Base-by-base conservation (phyloP, 78 protist species). In the Polysphondylium violaceum region DNA sequence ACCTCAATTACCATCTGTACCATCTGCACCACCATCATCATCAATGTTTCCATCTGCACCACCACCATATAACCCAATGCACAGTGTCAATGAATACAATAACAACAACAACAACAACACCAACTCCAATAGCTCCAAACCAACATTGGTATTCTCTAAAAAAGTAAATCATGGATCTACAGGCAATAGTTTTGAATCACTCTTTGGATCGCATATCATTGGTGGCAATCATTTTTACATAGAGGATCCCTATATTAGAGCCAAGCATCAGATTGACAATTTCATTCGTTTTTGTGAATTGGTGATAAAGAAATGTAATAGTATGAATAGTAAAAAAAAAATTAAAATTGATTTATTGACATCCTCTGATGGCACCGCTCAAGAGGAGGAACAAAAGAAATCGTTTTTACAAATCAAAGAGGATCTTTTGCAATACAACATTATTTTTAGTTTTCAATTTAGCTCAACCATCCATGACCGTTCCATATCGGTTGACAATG, bases 171-270 rank as follows among this genome's bases (percentile, higher is more conserved):
- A 64, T 69, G 91, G 91, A 2, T 44, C 38, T 31, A 67, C 65
- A 40, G 72, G 72, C 7, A 41, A 58, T 23, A 36, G 59, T 9
- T 83, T 69, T 69, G 91, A 83, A 40, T 9, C 71, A 58, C 33
- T 83, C 11, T 83, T 83, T 83, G 91, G 91, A 6, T 31, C 55
- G 29, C 23, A 75, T 59, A 25, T 75, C 4, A 5, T 31, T 35
- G 67, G 67, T 21, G 85, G 44, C 8, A 59, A 33, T 12, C 27
- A 8, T n/a, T 58, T 43, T 59, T 33, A 41, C 17, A 72, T 83
- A n/a, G 81, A 69, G 27, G 91, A 83, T 58, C 91, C 91, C 29
- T 83, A 83, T 31, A 83, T 83, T 56, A 67, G 91, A 67, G 14
- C 73, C 1, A 67, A 67, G 44, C 91, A 83, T 69, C 91, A 83